phyloP scores from a whole-genome alignment of 2,329 filamentous ascomycete species.

The Colletotrichum falcatum region DNA sequence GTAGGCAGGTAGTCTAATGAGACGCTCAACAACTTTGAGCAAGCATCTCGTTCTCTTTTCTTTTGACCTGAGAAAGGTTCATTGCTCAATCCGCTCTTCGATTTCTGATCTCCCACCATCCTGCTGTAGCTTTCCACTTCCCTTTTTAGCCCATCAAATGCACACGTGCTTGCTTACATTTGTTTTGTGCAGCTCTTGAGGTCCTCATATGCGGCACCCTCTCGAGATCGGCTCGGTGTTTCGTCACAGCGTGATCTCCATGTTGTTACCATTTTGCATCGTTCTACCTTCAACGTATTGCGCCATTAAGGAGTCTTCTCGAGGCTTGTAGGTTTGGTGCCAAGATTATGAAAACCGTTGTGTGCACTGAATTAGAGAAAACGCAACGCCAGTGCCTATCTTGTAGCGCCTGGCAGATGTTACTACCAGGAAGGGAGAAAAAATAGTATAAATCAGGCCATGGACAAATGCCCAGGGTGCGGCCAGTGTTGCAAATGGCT shows the following conservation, averaged over 20 bases:
- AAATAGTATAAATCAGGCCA: not conserved
- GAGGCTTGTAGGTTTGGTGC: not conserved
- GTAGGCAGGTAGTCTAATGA: too few relatives aligned
- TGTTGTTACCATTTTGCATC: not conserved
- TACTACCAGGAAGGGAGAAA: not conserved
- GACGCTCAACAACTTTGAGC: not conserved
- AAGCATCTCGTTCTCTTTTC: not conserved
- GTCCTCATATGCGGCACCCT: not conserved
- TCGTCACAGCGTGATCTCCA: not conserved
- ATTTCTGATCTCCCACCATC: not conserved
- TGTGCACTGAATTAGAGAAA: not conserved
- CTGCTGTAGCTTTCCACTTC: not conserved
- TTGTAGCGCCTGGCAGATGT: not conserved
- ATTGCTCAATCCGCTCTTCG: not conserved
- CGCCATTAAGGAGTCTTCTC: not conserved
- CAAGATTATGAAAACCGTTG: not conserved
- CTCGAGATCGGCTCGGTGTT: not conserved
- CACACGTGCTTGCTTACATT: constrained; percentile 1
- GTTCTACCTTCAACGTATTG: not conserved
- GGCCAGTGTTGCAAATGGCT: not conserved
- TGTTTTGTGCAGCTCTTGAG: constrained; percentile 14
- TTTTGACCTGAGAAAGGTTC: not conserved
- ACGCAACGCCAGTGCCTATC: not conserved
- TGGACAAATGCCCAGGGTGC: not conserved
- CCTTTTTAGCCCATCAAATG: not conserved